Conservation (phyloP, 2,329 filamentous ascomycete species). For the Phaeosphaeriaceae sp. region DNA sequence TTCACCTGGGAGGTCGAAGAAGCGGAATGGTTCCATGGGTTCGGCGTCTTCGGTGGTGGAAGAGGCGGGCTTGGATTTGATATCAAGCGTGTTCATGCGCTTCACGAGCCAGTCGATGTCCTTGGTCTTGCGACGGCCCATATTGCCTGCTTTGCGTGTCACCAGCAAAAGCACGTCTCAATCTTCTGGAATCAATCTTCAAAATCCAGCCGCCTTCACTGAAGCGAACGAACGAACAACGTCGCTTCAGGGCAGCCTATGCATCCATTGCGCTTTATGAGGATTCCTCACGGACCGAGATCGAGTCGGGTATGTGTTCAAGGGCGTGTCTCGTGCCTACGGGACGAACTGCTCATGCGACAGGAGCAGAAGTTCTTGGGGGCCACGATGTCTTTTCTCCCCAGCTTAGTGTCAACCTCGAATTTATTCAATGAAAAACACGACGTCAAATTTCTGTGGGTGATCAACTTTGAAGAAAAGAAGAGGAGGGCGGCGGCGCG, state of each 20-base stretch:
- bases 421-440: slow-evolving; percentile 57
- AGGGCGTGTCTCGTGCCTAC: slow-evolving; percentile 45
- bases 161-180: neutral
- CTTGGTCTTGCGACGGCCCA: slow-evolving; percentile 29
- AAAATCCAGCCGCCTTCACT: slow-evolving; percentile 13
- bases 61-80: slow-evolving; percentile 16
- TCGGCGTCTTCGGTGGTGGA: slow-evolving; percentile 4
- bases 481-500: slow-evolving; percentile 24
- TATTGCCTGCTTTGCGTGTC: slow-evolving; percentile 7
- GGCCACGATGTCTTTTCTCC: slow-evolving; percentile 54
- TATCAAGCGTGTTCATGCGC: slow-evolving; percentile 32
- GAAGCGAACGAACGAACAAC: slow-evolving; percentile 29
- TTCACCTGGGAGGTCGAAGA: slow-evolving; percentile 62
- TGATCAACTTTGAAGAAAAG: slow-evolving; percentile 45
- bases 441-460: slow-evolving; percentile 65
- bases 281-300: slow-evolving; percentile 17
- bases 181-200: neutral
- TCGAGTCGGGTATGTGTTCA: slow-evolving; percentile 5
- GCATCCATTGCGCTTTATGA: slow-evolving; percentile 48
- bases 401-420: slow-evolving; percentile 64
- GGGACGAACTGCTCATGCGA: slow-evolving; percentile 44
- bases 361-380: slow-evolving; percentile 45
- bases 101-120: slow-evolving; percentile 35
- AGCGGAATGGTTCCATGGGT: slow-evolving; percentile 58
- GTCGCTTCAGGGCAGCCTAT: slow-evolving; percentile 48